phyloP scores from a whole-genome alignment of 2,329 filamentous ascomycete species.

The Paracorniculantispora psalliotae region DNA sequence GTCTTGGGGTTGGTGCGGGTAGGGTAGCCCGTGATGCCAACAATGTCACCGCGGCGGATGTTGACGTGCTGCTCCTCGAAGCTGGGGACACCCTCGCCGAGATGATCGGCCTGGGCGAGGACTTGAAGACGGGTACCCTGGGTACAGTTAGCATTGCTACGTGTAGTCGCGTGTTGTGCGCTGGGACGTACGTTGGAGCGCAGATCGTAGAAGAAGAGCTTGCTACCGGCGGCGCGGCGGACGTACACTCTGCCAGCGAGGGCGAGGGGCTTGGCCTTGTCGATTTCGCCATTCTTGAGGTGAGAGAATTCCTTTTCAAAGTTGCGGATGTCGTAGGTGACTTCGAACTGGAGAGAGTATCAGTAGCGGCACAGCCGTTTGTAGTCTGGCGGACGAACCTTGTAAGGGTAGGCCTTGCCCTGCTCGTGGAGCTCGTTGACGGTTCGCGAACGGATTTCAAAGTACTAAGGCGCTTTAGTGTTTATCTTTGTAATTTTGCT shows the following conservation, averaged over 20 bases:
- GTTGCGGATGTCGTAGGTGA: constrained; percentile 74
- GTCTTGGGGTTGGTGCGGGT: constrained; percentile 80
- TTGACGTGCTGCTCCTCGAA: constrained; percentile 89
- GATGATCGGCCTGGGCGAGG: constrained; percentile 83
- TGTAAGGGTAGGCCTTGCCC: constrained; percentile 71
- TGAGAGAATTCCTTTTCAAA: constrained; percentile 73
- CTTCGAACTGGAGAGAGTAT: constrained; percentile 56
- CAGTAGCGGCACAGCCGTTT: neutral
- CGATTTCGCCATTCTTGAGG: constrained; percentile 83
- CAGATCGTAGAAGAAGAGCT: constrained; percentile 84
- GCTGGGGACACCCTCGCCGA: constrained; percentile 55
- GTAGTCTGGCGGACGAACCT: constrained; percentile 30
- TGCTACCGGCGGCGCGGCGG: constrained; percentile 74
- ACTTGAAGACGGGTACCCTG: constrained; percentile 72
- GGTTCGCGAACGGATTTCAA: constrained; percentile 84
- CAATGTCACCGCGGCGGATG: constrained; percentile 85
- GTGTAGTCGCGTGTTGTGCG: neutral
- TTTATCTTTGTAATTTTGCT: neutral
- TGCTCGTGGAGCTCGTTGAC: constrained; percentile 48
- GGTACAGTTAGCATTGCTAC: neutral
- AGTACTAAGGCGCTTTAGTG: constrained; percentile 52
- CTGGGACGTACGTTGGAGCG: constrained; percentile 29
- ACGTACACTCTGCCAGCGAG: constrained; percentile 86
- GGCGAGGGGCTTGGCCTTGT: constrained; percentile 68
- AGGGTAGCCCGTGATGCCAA: constrained; percentile 50